Percentiles rank a stretch among this genome's conserved stretches.
phyloP scores from a whole-genome alignment of 2,329 filamentous ascomycete species.

The Blastomyces emzantsi region DNA sequence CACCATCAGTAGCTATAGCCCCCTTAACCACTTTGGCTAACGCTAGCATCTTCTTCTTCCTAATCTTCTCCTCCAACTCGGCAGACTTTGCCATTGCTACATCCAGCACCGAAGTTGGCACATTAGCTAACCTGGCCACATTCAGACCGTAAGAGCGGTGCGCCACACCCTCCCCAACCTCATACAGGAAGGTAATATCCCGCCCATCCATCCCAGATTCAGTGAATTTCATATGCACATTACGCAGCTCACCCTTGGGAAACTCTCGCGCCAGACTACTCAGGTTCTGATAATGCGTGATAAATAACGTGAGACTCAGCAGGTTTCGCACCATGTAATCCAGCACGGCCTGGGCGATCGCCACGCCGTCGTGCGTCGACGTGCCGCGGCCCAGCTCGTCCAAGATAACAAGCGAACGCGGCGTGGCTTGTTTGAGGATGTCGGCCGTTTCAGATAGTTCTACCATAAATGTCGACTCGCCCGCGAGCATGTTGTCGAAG shows the following conservation, averaged over 20 bases:
- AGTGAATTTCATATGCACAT: constrained; percentile 91
- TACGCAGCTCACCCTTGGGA: constrained; percentile 56
- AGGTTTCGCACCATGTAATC: constrained; percentile 70
- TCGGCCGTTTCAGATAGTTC: constrained; percentile 87
- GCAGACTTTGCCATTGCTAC: constrained; percentile 69
- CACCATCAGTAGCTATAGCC: constrained; percentile 19
- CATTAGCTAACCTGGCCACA: constrained; percentile 74
- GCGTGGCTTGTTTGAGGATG: constrained; percentile 81
- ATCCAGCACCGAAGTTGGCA: constrained; percentile 68
- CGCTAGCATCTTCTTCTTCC: constrained; percentile 49
- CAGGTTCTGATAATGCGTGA: constrained; percentile 93
- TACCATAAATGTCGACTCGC: constrained; percentile 97
- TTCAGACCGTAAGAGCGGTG: constrained; percentile 93
- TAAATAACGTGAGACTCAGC: constrained; percentile 78
- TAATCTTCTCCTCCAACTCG: constrained; percentile 68
- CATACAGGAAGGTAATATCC: constrained; percentile 89
- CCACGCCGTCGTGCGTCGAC: constrained; percentile 89
- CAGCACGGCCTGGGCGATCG: constrained; percentile 87
- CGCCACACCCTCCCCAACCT: constrained; percentile 81
- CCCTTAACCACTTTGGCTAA: constrained; percentile 25
- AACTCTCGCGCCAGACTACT: constrained; percentile 64
- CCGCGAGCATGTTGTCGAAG: constrained; percentile 89
- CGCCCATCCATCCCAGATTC: constrained; percentile 49
- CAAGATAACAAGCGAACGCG: constrained; percentile 76
- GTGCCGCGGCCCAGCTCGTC: constrained; percentile 94